Percentiles rank a stretch among this genome's conserved stretches.
Evolutionary conservation across 768 basidiomycete genomes (phyloP).

Genomic region (Sistotremastrum niveocremeum): DNA sequence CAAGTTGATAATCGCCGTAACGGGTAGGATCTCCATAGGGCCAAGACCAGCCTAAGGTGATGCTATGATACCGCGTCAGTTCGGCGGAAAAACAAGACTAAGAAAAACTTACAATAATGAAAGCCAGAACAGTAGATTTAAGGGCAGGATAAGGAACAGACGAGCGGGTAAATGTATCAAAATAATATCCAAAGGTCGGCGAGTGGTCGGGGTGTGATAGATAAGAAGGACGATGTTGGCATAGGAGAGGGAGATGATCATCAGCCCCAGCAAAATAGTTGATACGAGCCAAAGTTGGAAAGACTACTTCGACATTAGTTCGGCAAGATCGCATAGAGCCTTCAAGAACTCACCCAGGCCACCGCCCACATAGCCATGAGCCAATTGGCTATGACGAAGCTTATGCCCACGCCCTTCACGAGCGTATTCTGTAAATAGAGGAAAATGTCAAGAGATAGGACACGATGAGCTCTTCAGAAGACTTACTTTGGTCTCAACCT

Average conservation of each 20-base stretch:
- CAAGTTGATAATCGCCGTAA: slow-evolving; percentile 49
- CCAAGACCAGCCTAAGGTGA: slow-evolving; percentile 56
- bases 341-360: slow-evolving; percentile 39
- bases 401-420: slow-evolving; percentile 66
- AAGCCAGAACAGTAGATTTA: slow-evolving; percentile 24
- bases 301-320: slow-evolving; percentile 26
- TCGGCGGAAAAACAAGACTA: neutral
- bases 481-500: slow-evolving; percentile 67
- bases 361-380: slow-evolving; percentile 71
- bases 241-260: slow-evolving; percentile 60
- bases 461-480: neutral
- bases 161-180: slow-evolving; percentile 83
- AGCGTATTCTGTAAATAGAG: slow-evolving; percentile 35
- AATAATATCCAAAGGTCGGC: slow-evolving; percentile 58
- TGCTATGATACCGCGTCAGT: slow-evolving; percentile 24
- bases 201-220: slow-evolving; percentile 48
- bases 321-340: neutral
- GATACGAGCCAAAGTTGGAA: slow-evolving; percentile 42
- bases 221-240: slow-evolving; percentile 66
- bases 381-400: slow-evolving; percentile 69
- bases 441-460: neutral
- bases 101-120: slow-evolving; percentile 38
- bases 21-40: slow-evolving; percentile 38
- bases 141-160: slow-evolving; percentile 51
- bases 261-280: slow-evolving; percentile 58